Evolutionary conservation across 768 basidiomycete genomes (phyloP).

Genomic region (Pisolithus sp.): DNA sequence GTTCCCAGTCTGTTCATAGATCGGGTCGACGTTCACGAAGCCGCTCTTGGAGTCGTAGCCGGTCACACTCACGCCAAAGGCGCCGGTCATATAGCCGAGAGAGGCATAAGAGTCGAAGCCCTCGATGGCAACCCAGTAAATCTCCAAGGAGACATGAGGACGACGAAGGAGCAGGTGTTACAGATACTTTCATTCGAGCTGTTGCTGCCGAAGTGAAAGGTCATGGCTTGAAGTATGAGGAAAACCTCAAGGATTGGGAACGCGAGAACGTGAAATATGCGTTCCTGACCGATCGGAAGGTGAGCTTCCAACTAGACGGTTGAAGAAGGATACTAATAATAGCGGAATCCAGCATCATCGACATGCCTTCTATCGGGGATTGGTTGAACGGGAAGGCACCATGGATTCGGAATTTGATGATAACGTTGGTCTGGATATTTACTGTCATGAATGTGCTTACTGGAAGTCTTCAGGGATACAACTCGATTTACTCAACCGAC

Average conservation of each 20-base stretch:
- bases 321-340: constrained; percentile 3
- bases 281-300: constrained; percentile 60
- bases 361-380: constrained; percentile 63
- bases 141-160: constrained; percentile 38
- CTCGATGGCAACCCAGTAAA: constrained; percentile 34
- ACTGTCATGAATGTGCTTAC: constrained; percentile 4
- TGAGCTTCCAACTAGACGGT: constrained; percentile 21
- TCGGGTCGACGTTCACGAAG: constrained; percentile 45
- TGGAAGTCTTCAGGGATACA: constrained; percentile 56
- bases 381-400: constrained; percentile 51
- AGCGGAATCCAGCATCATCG: constrained; percentile 50
- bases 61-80: constrained; percentile 31
- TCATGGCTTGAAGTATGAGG: constrained; percentile 73
- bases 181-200: constrained; percentile 79
- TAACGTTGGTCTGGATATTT: constrained; percentile 42
- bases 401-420: constrained; percentile 74
- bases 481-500: constrained; percentile 86
- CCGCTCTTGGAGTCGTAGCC: constrained; percentile 39
- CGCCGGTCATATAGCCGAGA: constrained; percentile 38
- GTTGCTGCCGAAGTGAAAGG: constrained; percentile 82
- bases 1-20: constrained; percentile 31
- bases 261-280: constrained; percentile 74
- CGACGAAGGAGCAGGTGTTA: constrained; percentile 48
- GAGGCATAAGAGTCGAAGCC: constrained; percentile 42
- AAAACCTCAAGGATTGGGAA: constrained; percentile 68